A percentile compares a stretch with the other conserved stretches of the same genome.
Evolutionary conservation across 352 stramenopile species (phyloP).

Genomic region (Peronospora destructor): DNA sequence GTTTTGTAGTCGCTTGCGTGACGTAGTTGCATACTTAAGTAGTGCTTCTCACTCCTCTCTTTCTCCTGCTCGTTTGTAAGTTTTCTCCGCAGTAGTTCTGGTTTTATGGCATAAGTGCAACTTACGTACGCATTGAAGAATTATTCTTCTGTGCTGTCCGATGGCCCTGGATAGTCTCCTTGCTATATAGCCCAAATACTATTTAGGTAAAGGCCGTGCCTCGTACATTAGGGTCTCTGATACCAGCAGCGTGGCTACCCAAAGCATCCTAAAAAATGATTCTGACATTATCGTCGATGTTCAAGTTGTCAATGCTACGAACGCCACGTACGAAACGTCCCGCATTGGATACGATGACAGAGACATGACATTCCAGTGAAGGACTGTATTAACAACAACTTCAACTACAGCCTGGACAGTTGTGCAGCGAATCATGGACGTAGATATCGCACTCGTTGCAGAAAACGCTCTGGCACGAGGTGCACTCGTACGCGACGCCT

Average conservation of each 20-base stretch:
- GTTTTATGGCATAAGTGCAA: constrained; percentile 36
- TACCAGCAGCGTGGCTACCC: constrained; percentile 33
- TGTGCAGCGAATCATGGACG: constrained; percentile 97
- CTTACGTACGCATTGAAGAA: constrained; percentile 36
- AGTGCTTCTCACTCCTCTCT: too few relatives aligned
- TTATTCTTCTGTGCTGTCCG: constrained; percentile 28
- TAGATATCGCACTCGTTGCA: constrained; percentile 97
- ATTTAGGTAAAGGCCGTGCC: constrained; percentile 39
- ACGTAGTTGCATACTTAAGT: too few relatives aligned
- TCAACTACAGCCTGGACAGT: constrained; percentile 93
- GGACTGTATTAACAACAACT: too few relatives aligned
- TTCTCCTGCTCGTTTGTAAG: constrained; percentile 13
- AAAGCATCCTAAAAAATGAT: constrained; percentile 32
- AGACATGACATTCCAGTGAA: too few relatives aligned
- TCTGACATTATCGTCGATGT: constrained; percentile 38
- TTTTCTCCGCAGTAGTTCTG: constrained; percentile 43
- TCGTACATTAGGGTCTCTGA: constrained; percentile 41
- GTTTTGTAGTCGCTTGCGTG: too few relatives aligned
- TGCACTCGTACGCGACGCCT: constrained; percentile 73
- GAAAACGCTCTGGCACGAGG: constrained; percentile 88
- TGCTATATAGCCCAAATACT: constrained; percentile 74
- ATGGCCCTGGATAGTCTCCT: too few relatives aligned
- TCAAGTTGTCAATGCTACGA: neutral
- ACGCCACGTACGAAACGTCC: neutral
- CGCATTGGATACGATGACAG: constrained; percentile 1